Percentiles rank a stretch among this genome's conserved stretches.
These are phyloP conservation scores for Lagerstroemia speciosa DNA, from an alignment of 345 rosid species.

Conservation along the genomic window DNA sequence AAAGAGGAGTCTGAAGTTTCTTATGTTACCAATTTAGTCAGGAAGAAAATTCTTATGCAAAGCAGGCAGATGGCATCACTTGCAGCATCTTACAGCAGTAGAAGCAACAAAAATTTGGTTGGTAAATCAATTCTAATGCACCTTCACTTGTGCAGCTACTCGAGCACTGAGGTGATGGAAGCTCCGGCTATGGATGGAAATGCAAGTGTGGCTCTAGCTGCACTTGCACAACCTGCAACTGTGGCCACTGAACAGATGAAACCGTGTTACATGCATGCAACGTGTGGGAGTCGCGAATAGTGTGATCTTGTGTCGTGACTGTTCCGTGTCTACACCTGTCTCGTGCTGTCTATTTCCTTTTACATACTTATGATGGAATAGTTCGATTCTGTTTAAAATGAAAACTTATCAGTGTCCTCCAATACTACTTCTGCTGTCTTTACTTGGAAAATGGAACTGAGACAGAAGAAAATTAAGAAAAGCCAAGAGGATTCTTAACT, in stretches of 20 bases:
- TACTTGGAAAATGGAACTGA: no score
- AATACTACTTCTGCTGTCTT: background rate
- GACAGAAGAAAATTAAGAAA: background rate
- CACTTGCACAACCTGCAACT: slow-evolving; percentile 58
- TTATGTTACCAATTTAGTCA: background rate
- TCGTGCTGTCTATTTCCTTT: background rate
- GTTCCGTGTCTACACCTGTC: background rate
- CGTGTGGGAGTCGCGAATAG: background rate
- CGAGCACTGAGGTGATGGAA: slow-evolving; percentile 32
- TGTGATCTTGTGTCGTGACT: slow-evolving; percentile 4
- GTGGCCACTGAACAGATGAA: slow-evolving; percentile 28
- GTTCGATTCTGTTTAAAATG: background rate
- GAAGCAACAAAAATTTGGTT: background rate
- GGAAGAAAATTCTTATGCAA: no score
- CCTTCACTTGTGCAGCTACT: slow-evolving; percentile 20
- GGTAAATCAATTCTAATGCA: background rate
- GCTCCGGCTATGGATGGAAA: slow-evolving; percentile 36
- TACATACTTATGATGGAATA: background rate
- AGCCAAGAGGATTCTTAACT: background rate
- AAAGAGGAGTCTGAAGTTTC: background rate
- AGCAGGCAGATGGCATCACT: no score
- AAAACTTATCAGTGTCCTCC: background rate
- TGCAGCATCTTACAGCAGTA: no score
- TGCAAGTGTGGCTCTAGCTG: slow-evolving; percentile 85
- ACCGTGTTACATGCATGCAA: background rate